These are phyloP conservation scores for Annulohypoxylon truncatum DNA, from an alignment of 2,329 filamentous ascomycete genomes.

Conservation along the genomic window DNA sequence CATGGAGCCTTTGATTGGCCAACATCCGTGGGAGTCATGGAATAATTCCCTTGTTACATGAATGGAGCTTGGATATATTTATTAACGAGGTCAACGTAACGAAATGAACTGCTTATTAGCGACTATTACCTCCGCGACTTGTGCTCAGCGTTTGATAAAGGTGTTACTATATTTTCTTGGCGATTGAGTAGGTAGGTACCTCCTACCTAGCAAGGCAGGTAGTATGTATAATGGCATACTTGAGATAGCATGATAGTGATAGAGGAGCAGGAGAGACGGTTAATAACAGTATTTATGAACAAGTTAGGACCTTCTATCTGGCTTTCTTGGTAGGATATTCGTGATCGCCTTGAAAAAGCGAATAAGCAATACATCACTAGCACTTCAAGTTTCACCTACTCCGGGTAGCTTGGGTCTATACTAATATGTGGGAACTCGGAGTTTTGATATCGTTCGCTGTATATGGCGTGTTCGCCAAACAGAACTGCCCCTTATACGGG, in stretches of 20 bases:
- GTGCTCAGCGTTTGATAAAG: not conserved
- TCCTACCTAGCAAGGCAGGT: not conserved
- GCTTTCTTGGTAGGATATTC: not conserved
- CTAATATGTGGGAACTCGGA: constrained; percentile 17
- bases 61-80: not conserved
- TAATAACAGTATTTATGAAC: not conserved
- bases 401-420: not conserved
- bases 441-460: constrained; percentile 5
- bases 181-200: constrained; percentile 29
- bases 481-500: constrained; percentile 50
- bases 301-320: not conserved
- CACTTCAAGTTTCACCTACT: not conserved
- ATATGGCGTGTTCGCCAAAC: constrained; percentile 40
- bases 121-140: not conserved
- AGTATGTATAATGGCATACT: not conserved
- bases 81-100: not conserved
- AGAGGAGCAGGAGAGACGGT: not conserved
- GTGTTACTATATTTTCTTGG: constrained; percentile 15
- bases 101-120: not conserved
- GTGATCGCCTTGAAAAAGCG: not conserved
- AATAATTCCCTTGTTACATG: not conserved
- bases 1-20: not conserved
- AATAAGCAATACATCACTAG: not conserved
- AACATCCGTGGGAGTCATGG: not conserved
- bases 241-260: not conserved